A percentile compares a stretch with the other conserved stretches of the same genome.
Evolutionary conservation across 1,284 basidiomycete genomes (phyloP).

Genomic region (Pascua guehoae): DNA sequence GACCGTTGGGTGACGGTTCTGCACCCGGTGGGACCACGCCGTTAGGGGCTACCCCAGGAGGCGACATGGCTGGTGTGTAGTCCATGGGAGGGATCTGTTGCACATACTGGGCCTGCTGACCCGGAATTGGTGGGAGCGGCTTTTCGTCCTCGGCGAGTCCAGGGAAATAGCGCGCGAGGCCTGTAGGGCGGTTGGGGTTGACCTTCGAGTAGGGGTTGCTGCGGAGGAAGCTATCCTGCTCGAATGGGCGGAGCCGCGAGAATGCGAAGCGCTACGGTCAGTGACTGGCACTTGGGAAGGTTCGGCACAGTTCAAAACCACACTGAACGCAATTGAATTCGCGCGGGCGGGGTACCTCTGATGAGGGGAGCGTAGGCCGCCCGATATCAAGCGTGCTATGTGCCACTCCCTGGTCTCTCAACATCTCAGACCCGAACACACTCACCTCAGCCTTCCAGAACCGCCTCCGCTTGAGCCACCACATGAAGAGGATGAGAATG

Average conservation of each 20-base stretch:
- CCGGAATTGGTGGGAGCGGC: no score
- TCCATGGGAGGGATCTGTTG: background rate
- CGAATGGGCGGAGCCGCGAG: conserved; percentile 31
- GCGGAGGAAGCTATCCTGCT: conserved; percentile 31
- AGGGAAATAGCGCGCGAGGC: no score
- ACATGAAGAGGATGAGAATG: background rate
- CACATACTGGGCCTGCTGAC: background rate
- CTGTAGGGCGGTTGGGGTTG: conserved; percentile 18
- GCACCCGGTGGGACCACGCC: no score
- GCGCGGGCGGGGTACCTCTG: no score
- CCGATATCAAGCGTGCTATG: no score
- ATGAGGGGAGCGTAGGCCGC: no score
- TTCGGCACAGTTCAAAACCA: no score
- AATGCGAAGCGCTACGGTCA: conserved; percentile 24
- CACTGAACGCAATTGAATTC: no score
- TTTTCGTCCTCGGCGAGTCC: no score
- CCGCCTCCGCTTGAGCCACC: background rate
- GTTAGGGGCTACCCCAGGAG: no score
- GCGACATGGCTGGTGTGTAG: background rate
- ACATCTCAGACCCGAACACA: background rate
- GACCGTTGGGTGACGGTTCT: no score
- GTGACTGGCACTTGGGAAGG: background rate
- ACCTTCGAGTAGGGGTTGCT: conserved; percentile 34
- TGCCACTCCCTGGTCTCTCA: no score
- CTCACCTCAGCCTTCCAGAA: background rate